Percentiles rank a stretch among this genome's conserved stretches.
phyloP scores from a whole-genome alignment of 2,329 filamentous ascomycete species.

The Shiraia sp. region DNA sequence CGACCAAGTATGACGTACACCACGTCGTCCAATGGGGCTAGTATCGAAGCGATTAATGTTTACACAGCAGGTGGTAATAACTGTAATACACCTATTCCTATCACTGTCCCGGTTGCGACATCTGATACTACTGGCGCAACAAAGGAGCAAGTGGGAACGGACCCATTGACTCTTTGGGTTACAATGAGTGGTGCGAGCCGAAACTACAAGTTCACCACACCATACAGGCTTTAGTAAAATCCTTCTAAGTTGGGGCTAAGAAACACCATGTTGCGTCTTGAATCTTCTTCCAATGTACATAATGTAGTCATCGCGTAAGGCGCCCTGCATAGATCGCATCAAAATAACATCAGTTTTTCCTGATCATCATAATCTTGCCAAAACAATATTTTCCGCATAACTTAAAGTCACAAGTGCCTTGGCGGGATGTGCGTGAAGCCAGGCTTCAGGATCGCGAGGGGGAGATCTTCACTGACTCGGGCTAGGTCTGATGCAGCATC shows the following conservation, averaged over 20 bases:
- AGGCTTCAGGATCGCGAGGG: too few relatives aligned
- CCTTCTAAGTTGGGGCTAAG: conserved; percentile 1
- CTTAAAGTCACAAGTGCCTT: too few relatives aligned
- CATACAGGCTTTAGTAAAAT: conserved; percentile 27
- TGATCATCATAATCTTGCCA: too few relatives aligned
- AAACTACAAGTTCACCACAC: conserved; percentile 37
- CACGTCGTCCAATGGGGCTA: conserved; percentile 47
- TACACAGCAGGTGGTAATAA: conserved; percentile 52
- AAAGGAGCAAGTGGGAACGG: conserved; percentile 58
- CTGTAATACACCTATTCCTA: conserved; percentile 57
- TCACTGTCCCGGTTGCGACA: conserved; percentile 56
- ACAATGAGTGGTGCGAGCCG: conserved; percentile 42
- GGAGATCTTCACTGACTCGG: neutral
- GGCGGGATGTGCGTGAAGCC: too few relatives aligned
- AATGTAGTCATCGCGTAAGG: conserved; percentile 1
- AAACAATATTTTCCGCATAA: too few relatives aligned
- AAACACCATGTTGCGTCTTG: neutral
- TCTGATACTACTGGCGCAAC: conserved; percentile 50
- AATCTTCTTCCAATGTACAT: conserved; percentile 9
- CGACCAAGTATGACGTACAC: conserved; percentile 54
- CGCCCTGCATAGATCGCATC: neutral
- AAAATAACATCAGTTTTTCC: neutral
- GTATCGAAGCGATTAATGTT: conserved; percentile 57
- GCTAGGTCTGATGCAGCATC: neutral
- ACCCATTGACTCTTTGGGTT: conserved; percentile 47